Base-by-base conservation (phyloP, 441 rosid species). In the Gossypium davidsonii region DNA sequence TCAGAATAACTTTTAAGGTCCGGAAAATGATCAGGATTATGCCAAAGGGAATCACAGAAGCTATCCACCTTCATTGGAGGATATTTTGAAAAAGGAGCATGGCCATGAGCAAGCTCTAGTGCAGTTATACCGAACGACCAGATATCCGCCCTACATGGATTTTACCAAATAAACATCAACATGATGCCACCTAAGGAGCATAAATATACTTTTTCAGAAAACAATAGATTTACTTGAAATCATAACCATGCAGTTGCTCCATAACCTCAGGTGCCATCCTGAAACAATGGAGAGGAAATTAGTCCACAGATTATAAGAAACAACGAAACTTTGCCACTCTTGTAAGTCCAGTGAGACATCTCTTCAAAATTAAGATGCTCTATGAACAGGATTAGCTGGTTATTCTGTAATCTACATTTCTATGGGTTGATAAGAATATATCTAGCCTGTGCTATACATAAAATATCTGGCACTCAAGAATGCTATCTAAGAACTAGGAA, bases 201-300 rank as follows among this genome's bases (percentile, higher is more conserved):
- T 37, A 34, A 72, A 73, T 67, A 20, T 56, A 59, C 4, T 26
- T 67, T 49, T 53, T 70, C 56, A 73, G 49, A 62, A 55, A 75
- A 79, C 28, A 68, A 25, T 25, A 55, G 64, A 83, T 96, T 80
- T 57, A 95, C 99, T 92, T 95, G 87, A 92, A 91, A 79, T 95
- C 98, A 86, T 95, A 95, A 75, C 99, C 99, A 72, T 91, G 96
- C 66, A 95, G 67, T 85, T 95, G 99, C 85, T 95, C 98, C 99
- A 95, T 90, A 80, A 95, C 99, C 85, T 95, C 99, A 72, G 99
- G 99, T 39, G 99, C 99, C 99, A 95, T 95, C 99, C 99, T 95
- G 79, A 75, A 80, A 80, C 28, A 63, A 56, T 67, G 68, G 67
- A 71, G 75, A n/a, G 67, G 20, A 72, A 49, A 55, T 34, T 67